Evolutionary conservation across 2,329 filamentous ascomycete genomes (phyloP), one percentile per base, ranked within the genome.

Genomic region (Knoxdaviesia capensis): DNA sequence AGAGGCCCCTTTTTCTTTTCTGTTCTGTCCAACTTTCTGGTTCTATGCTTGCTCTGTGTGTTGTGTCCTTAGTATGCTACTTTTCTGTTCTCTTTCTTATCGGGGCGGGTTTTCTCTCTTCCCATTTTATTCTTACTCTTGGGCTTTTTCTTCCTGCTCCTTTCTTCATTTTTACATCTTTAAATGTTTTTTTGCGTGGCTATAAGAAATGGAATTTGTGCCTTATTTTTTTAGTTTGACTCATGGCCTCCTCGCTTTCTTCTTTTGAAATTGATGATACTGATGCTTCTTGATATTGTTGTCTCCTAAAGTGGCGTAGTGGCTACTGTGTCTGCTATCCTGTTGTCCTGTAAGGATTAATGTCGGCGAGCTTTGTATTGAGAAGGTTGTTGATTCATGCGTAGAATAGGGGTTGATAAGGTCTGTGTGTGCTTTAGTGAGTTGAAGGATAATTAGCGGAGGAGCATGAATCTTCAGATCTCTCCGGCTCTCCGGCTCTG

Each of bases 191-290:
- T 39, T 33, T 37, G 20, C n/a, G 11, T 8, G 7, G 20, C 8
- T 9, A 32, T 31, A 39, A 42, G 30, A 42, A 10, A 31, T 38
- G 39, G 39, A 42, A 37, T 42, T 28, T 42, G 36, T 37, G n/a
- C 34, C 30, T 28, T 32, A 30, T 35, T 39, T 30, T 31, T 41
- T 31, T 39, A 31, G 3, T 32, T 39, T 41, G n/a, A 6, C 40
- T 35, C 30, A 7, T 35, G 36, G 34, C 6, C 11, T 20, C 3
- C 20, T 20, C 20, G 2, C 20, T 2, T 20, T 20, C 20, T 20
- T 20, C 20, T 20, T 20, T 20, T 20, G 3, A 20, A 20, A 20
- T 20, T 20, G 20, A 20, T 20, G 20, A 20, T 20, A 20, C 3
- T 20, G 20, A 20, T 20, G 20, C 20, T 20, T 20, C 20, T 20